A percentile compares a stretch with the other conserved stretches of the same genome.
phyloP scores from a whole-genome alignment of 768 basidiomycete genomes.

The Cytidiella melzeri region DNA sequence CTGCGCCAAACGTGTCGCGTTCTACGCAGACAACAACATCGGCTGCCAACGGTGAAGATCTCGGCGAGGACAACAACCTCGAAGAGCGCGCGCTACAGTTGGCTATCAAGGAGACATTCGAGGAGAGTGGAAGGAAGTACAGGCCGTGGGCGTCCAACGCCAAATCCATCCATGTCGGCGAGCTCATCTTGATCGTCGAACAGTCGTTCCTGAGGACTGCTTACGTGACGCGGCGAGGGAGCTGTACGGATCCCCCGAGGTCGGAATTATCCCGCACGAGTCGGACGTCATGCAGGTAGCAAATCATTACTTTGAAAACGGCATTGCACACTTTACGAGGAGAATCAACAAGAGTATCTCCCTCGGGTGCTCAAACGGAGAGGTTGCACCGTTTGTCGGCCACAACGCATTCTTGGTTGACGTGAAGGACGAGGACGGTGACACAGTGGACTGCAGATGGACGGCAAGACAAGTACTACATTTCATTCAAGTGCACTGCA shows the following conservation, averaged over 20 bases:
- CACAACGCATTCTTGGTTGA: constrained; percentile 91
- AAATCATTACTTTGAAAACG: constrained; percentile 83
- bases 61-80: constrained; percentile 41
- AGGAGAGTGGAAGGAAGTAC: constrained; percentile 52
- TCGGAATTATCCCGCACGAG: constrained; percentile 81
- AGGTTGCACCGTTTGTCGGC: constrained; percentile 69
- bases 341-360: constrained; percentile 75
- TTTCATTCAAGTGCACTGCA: too few species aligned
- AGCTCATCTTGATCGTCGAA: constrained; percentile 79
- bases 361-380: constrained; percentile 67
- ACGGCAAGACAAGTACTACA: too few species aligned
- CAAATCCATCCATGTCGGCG: constrained; percentile 67
- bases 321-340: constrained; percentile 76
- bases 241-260: constrained; percentile 63
- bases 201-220: constrained; percentile 67
- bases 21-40: constrained; percentile 72
- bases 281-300: constrained; percentile 58
- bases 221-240: constrained; percentile 81
- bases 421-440: too few species aligned
- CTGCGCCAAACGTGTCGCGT: constrained; percentile 56
- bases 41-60: constrained; percentile 36
- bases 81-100: constrained; percentile 70
- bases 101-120: constrained; percentile 68
- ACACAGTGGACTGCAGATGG: too few species aligned
- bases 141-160: constrained; percentile 76